These are phyloP conservation scores for Quercus wislizeni DNA, from an alignment of 306 rosid species.

Conservation along the genomic window DNA sequence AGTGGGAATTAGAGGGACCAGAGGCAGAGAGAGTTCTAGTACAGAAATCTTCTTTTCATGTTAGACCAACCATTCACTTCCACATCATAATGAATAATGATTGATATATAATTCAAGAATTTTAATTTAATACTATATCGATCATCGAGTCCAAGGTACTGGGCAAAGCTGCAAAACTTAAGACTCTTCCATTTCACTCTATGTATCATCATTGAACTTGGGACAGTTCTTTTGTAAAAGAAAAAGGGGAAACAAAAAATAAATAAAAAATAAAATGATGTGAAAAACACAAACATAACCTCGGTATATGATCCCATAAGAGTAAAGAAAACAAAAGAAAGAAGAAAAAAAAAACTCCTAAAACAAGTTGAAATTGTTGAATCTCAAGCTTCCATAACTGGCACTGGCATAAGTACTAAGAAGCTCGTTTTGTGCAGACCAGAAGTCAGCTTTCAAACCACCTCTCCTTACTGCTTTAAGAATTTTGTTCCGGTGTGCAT, in stretches of 20 bases:
- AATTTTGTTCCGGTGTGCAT: conserved; percentile 73
- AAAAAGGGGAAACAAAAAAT: neutral
- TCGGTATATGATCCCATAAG: neutral
- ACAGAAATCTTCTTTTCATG: neutral
- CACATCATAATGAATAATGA: neutral
- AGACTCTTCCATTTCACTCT: conserved; percentile 6
- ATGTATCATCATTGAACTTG: conserved; percentile 15
- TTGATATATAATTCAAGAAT: neutral
- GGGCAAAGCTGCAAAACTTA: conserved; percentile 10
- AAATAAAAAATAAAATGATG: neutral
- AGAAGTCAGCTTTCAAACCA: conserved; percentile 90
- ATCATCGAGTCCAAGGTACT: neutral
- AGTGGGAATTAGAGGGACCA: neutral
- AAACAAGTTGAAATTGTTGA: conserved; percentile 57
- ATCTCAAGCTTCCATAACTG: conserved; percentile 47
- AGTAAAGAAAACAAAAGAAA: neutral
- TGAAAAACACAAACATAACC: neutral
- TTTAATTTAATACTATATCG: neutral
- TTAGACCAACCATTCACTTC: neutral
- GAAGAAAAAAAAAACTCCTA: conserved; percentile 20
- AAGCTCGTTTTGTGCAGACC: conserved; percentile 82
- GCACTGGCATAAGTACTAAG: conserved; percentile 65
- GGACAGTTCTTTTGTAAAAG: conserved; percentile 19
- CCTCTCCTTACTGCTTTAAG: conserved; percentile 83
- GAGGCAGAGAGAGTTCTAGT: neutral